Percentiles rank a stretch among this genome's conserved stretches.
These are phyloP conservation scores for Phyllosticta capitalensis DNA, from an alignment of 2,329 filamentous ascomycete genomes.

Conservation along the genomic window DNA sequence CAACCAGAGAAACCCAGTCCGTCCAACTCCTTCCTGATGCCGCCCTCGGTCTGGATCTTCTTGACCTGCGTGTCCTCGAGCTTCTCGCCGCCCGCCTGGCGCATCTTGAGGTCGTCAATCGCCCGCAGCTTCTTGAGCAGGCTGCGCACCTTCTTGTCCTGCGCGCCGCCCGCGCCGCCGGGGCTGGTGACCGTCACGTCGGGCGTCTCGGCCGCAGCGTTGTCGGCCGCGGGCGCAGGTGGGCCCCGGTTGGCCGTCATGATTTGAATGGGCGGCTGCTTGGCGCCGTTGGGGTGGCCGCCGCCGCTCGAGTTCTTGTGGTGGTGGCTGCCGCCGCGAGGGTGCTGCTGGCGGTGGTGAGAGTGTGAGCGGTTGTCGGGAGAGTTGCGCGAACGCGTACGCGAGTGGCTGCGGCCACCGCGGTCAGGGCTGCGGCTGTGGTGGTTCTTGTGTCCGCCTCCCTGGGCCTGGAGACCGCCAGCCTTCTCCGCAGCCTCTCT, in stretches of 20 bases:
- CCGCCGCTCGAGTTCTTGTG: not conserved
- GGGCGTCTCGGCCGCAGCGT: constrained; percentile 22
- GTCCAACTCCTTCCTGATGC: constrained; percentile 75
- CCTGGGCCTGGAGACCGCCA: constrained; percentile 19
- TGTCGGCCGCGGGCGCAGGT: not conserved
- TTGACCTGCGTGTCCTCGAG: constrained; percentile 96
- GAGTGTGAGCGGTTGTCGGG: constrained; percentile 3
- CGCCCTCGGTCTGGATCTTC: constrained; percentile 86
- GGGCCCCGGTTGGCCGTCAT: constrained; percentile 21
- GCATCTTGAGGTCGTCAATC: constrained; percentile 97
- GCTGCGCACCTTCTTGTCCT: constrained; percentile 88
- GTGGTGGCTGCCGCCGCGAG: not conserved
- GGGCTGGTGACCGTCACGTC: constrained; percentile 47
- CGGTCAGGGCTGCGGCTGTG: constrained; percentile 54
- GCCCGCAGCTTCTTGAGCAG: constrained; percentile 95
- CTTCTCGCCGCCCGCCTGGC: constrained; percentile 87
- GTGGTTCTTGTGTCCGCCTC: constrained; percentile 21
- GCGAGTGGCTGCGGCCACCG: constrained; percentile 46
- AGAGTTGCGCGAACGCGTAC: constrained; percentile 35
- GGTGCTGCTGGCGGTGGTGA: constrained; percentile 3
- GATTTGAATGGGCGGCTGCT: constrained; percentile 17
- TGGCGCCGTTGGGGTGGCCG: not conserved
- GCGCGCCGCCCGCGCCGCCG: constrained; percentile 46
- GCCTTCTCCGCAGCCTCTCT: constrained; percentile 60
- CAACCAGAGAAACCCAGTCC: constrained; percentile 38